Conservation (phyloP, 768 basidiomycete genomes). For the Rhodotorula toruloides region DNA sequence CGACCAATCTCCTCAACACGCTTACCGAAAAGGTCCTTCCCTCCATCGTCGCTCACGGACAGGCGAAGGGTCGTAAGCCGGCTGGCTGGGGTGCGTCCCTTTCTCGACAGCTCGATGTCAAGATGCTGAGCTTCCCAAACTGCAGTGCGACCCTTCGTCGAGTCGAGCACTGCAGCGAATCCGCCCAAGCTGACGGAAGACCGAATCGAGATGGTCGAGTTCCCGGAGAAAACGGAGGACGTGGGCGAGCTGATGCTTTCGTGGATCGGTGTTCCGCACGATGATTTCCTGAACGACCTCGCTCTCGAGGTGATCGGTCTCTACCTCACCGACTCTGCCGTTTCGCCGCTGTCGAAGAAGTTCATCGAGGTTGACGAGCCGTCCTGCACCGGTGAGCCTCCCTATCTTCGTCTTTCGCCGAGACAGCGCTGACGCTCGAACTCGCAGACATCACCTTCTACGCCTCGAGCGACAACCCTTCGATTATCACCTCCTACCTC, state of each 20-base stretch:
- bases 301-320: slow-evolving; percentile 79
- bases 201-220: slow-evolving; percentile 67
- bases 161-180: slow-evolving; percentile 69
- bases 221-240: slow-evolving; percentile 91
- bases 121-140: too few species aligned
- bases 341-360: slow-evolving; percentile 60
- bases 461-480: slow-evolving; percentile 64
- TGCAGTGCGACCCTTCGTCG: slow-evolving; percentile 73
- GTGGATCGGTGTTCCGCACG: slow-evolving; percentile 71
- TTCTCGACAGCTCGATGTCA: too few species aligned
- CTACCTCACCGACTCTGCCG: slow-evolving; percentile 69
- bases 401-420: neutral
- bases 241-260: slow-evolving; percentile 76
- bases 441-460: slow-evolving; percentile 64
- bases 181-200: slow-evolving; percentile 53
- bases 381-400: slow-evolving; percentile 60
- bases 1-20: slow-evolving; percentile 67
- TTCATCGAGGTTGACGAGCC: slow-evolving; percentile 87
- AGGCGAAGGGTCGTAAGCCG: slow-evolving; percentile 63
- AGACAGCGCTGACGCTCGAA: slow-evolving; percentile 22
- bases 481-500: slow-evolving; percentile 69
- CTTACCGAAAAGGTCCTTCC: slow-evolving; percentile 81
- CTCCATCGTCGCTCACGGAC: slow-evolving; percentile 66
- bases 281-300: slow-evolving; percentile 66
- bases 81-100: slow-evolving; percentile 59